Evolutionary conservation across 2,329 filamentous ascomycete species (phyloP).

Genomic region (Claviceps pusilla): DNA sequence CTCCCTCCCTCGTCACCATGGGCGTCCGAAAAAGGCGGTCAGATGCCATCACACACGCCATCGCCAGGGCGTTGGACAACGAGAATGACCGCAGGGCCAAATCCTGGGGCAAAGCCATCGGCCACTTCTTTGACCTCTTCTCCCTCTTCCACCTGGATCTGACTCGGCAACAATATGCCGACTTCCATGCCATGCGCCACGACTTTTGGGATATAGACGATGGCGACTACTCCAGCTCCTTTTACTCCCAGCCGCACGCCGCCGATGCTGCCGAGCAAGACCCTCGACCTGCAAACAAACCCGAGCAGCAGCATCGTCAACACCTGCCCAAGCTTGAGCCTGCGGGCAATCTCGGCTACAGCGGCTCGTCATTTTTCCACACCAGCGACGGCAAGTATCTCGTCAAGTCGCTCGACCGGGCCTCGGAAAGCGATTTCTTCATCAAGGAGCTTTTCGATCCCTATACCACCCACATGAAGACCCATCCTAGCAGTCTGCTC

Average conservation of each 20-base stretch:
- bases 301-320: slow-evolving; percentile 11
- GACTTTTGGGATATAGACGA: slow-evolving; percentile 4
- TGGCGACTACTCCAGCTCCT: background rate
- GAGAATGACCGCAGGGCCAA: background rate
- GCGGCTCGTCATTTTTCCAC: slow-evolving; percentile 60
- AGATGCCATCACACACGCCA: background rate
- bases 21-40: background rate
- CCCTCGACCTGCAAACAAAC: background rate
- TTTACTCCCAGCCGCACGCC: background rate
- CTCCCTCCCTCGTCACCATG: background rate
- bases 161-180: background rate
- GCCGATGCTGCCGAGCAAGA: background rate
- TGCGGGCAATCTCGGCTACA: slow-evolving; percentile 57
- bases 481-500: slow-evolving; percentile 44
- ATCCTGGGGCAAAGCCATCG: background rate
- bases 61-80: background rate
- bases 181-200: slow-evolving; percentile 2
- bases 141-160: slow-evolving; percentile 1
- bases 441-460: slow-evolving; percentile 47
- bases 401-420: slow-evolving; percentile 54
- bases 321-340: slow-evolving; percentile 20
- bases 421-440: slow-evolving; percentile 59
- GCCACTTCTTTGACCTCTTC: background rate
- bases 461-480: slow-evolving; percentile 49
- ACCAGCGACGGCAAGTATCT: slow-evolving; percentile 52